phyloP scores from a whole-genome alignment of 768 basidiomycete genomes.

The Trametopsis cervina region DNA sequence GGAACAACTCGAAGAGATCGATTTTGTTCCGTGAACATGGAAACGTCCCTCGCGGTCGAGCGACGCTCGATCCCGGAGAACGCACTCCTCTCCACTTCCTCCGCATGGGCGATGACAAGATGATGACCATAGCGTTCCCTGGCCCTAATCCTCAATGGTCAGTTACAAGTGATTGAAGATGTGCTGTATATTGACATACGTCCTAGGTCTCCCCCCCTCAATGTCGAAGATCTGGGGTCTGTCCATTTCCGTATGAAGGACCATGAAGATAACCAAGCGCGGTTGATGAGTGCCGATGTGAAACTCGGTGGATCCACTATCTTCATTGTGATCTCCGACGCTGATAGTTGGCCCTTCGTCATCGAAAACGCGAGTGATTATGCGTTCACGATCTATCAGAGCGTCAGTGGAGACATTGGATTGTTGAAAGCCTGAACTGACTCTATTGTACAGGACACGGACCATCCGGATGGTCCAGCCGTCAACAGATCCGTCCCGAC shows the following conservation, averaged over 20 bases:
- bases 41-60: constrained; percentile 54
- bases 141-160: constrained; percentile 82
- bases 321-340: constrained; percentile 67
- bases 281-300: constrained; percentile 70
- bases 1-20: constrained; percentile 63
- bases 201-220: constrained; percentile 85
- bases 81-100: constrained; percentile 62
- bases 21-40: constrained; percentile 86
- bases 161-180: neutral
- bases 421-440: neutral
- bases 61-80: constrained; percentile 58
- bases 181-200: constrained; percentile 1
- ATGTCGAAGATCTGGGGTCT: constrained; percentile 84
- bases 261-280: constrained; percentile 31
- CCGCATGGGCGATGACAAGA: constrained; percentile 57
- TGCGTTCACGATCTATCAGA: constrained; percentile 62
- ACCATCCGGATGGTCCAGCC: constrained; percentile 36
- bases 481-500: constrained; percentile 33
- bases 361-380: constrained; percentile 87
- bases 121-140: constrained; percentile 82
- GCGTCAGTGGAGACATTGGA: constrained; percentile 34
- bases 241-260: constrained; percentile 65
- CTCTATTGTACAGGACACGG: constrained; percentile 16
- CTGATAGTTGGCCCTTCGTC: constrained; percentile 82
- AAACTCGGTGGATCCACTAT: constrained; percentile 83